Base-by-base conservation (phyloP, 805 yeast genomes). In the Suhomyces faveliae region DNA sequence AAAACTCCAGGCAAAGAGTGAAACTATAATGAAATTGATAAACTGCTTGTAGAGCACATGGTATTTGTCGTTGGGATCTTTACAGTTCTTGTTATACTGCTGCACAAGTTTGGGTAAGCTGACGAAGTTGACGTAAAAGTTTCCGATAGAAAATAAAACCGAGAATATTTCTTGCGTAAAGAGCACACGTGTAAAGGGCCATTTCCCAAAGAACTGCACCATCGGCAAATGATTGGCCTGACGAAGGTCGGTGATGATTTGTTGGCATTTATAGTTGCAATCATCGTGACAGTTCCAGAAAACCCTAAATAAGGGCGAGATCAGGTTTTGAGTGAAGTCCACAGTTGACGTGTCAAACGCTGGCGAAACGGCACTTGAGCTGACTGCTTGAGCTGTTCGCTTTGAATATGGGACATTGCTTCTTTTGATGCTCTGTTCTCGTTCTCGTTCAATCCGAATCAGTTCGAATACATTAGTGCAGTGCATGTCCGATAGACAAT, bases 191-290 rank as follows among this genome's bases (percentile, higher is more conserved):
- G 43, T 47, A 45, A 73, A 73, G 4, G 77, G 77, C 77, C 77
- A 73, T 51, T 73, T 73, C 4, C 77, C 77, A 42, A 60, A 58
- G 50, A 71, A 73, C 49, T 73, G 73, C n/a, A 71, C 75, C 53
- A 66, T 55, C 4, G 60, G 60, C 7, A 55, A 51, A 2, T 61
- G 63, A 0, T 42, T 20, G 5, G 27, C 38, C 20, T 47, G 39
- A 13, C 74, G 51, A 22, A 47, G 45, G 19, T 56, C 51, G 4
- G 73, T 64, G 23, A 71, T 54, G 8, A 59, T 48, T 50, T 70
- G 76, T 49, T 62, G 70, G 52, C 77, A 73, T 47, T 70, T 66
- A 49, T 73, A 73, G 43, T 62, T 54, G 53, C 77, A 73, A 45
- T 71, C 69, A 50, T 60, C 59, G 1, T 46, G 49, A 46, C 76